Base-by-base conservation (phyloP, 2,329 filamentous ascomycete genomes). In the Akanthomyces muscarius region DNA sequence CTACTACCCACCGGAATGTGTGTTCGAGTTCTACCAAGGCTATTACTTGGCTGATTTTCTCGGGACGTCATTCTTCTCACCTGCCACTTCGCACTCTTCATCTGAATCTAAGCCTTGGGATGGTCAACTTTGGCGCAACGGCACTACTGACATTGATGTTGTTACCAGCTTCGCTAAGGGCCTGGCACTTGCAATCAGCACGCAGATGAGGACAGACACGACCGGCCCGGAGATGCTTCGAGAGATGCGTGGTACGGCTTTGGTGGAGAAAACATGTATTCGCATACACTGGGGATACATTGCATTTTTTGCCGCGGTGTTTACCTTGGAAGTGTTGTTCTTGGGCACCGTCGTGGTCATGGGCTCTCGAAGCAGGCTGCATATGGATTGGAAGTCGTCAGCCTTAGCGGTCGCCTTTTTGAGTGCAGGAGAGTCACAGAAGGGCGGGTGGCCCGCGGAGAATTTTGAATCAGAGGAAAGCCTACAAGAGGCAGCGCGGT, bases 321-420 rank as follows among this genome's bases (percentile, higher is more conserved):
- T 53, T 10, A 13, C 25, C 5, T 21, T 53, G n/a, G 58, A 61
- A 25, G 23, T 36, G 7, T 5, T 61, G 4, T 61, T 61, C 10
- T 25, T 61, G 1, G 36, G 25, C 1, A 25, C 28, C 18, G n/a
- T 61, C 4, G 36, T 61, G 11, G 14, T 53, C 13, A 45, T 53
- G n/a, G 30, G 48, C 25, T 36, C 52, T 28, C 14, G 25, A 13
- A 53, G 58, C 48, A 53, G 23, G 38, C 25, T 61, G 18, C 48
- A 45, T 13, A 41, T 41, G n/a, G 58, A 61, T 23, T 61, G 58
- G 58, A 61, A 61, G 38, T 61, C 58, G 13, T 61, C 58, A 2
- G 25, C 48, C 7, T n/a, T 61, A 6, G 58, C 48, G 13, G 38
- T 61, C 38, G 38, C 58, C 4, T 61, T 61, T n/a, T n/a, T 61